Conservation (phyloP, 805 yeast genomes). For the Candida hungchunana region DNA sequence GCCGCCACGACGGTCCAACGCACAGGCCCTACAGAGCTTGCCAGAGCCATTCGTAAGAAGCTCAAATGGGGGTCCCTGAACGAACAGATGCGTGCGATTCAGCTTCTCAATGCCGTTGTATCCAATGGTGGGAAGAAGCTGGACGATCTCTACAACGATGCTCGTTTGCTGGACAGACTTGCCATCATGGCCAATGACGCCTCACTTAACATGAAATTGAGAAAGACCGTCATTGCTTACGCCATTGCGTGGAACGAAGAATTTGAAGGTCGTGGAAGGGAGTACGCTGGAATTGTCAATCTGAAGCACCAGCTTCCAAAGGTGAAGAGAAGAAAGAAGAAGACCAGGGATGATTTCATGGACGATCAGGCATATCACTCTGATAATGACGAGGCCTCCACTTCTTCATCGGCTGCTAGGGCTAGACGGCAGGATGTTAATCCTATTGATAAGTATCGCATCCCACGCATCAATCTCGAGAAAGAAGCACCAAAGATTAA, state of each 20-base stretch:
- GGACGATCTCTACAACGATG: conserved; percentile 56
- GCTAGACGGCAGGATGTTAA: conserved; percentile 19
- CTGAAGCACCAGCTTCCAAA: conserved; percentile 44
- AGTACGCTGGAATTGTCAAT: conserved; percentile 43
- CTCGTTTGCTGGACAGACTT: conserved; percentile 61
- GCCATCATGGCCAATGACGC: conserved; percentile 41
- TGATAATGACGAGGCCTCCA: conserved; percentile 25
- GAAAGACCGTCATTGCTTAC: conserved; percentile 43
- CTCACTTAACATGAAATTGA: conserved; percentile 43
- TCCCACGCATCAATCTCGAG: conserved; percentile 64
- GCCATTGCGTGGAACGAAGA: conserved; percentile 67
- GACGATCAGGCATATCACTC: conserved; percentile 45
- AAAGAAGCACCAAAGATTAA: conserved; percentile 73
- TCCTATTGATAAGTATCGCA: conserved; percentile 47
- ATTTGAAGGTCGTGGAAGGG: conserved; percentile 38
- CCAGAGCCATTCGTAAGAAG: conserved; percentile 84
- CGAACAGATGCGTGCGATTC: conserved; percentile 69
- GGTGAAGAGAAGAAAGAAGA: conserved; percentile 22
- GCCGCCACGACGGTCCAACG: conserved; percentile 32
- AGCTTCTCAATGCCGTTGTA: conserved; percentile 52
- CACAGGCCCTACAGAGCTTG: conserved; percentile 64
- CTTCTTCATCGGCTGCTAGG: conserved; percentile 8
- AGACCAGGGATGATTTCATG: conserved; percentile 36
- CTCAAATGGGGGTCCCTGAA: conserved; percentile 73
- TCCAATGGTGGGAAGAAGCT: conserved; percentile 44